A percentile compares a stretch with the other conserved stretches of the same genome.
These are phyloP conservation scores for Carex kokanica DNA, from an alignment of 176 grass and related monocot species.

Conservation along the genomic window DNA sequence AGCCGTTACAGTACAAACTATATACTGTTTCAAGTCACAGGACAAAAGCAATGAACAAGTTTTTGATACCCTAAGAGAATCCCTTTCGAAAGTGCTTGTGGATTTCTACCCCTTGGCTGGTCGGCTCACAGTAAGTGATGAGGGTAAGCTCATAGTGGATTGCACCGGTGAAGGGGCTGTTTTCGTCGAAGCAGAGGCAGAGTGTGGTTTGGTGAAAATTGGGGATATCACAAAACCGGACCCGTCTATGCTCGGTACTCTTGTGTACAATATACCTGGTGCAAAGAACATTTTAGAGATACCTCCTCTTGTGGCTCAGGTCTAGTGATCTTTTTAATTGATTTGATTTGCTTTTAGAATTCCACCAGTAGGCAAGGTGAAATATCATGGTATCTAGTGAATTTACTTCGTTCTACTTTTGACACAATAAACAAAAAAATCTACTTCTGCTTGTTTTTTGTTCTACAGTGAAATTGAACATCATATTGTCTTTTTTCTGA, in stretches of 20 bases:
- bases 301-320: slow-evolving; percentile 64
- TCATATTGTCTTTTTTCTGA: background rate
- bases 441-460: background rate
- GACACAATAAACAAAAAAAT: background rate
- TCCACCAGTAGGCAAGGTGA: background rate
- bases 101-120: slow-evolving; percentile 60
- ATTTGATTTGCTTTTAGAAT: background rate
- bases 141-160: slow-evolving; percentile 59
- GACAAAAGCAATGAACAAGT: slow-evolving; percentile 15
- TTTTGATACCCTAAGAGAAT: slow-evolving; percentile 36
- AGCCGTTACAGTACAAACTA: slow-evolving; percentile 62
- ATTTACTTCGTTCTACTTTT: background rate
- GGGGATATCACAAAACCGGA: slow-evolving; percentile 58
- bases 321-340: slow-evolving; percentile 1
- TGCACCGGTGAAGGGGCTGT: slow-evolving; percentile 62
- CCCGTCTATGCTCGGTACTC: slow-evolving; percentile 49
- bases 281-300: slow-evolving; percentile 72
- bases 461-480: background rate
- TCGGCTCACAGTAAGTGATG: slow-evolving; percentile 31
- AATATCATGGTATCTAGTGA: background rate
- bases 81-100: slow-evolving; percentile 54
- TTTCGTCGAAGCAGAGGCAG: slow-evolving; percentile 58
- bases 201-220: slow-evolving; percentile 46
- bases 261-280: slow-evolving; percentile 59
- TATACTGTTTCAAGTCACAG: slow-evolving; percentile 56